phyloP scores from a whole-genome alignment of 805 yeast genomes.

The Alloascoidea africana region DNA sequence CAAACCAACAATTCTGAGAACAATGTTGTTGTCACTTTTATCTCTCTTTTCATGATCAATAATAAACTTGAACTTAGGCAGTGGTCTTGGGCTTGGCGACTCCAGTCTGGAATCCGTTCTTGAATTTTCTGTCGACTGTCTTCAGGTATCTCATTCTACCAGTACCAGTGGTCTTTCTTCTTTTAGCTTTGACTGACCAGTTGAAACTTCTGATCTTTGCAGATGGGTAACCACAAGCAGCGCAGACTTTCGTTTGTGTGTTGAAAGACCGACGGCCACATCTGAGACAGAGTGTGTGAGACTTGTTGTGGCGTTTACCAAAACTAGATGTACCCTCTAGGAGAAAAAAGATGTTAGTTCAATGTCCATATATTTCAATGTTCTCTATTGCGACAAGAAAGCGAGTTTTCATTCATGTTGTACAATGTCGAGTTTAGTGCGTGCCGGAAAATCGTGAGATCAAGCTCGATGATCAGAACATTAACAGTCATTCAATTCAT shows the following conservation, averaged over 20 bases:
- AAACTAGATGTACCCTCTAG: slow-evolving; percentile 98
- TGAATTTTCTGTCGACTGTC: slow-evolving; percentile 94
- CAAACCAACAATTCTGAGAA: too few relatives aligned
- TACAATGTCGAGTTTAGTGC: too few relatives aligned
- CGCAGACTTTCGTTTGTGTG: slow-evolving; percentile 97
- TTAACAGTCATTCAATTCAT: too few relatives aligned
- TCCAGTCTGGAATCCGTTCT: slow-evolving; percentile 97
- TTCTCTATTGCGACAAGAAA: too few relatives aligned
- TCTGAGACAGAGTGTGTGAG: slow-evolving; percentile 95
- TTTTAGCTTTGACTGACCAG: slow-evolving; percentile 99
- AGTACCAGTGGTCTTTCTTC: slow-evolving; percentile 99
- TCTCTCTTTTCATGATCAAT: too few relatives aligned
- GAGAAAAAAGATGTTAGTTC: not conserved
- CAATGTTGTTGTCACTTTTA: too few relatives aligned
- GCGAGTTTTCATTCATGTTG: too few relatives aligned
- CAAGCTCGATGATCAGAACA: too few relatives aligned
- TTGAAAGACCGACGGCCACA: slow-evolving; percentile 99
- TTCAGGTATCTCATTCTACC: slow-evolving; percentile 99
- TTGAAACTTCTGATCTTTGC: slow-evolving; percentile 95
- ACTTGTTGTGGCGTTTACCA: slow-evolving; percentile 99
- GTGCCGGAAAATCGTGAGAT: too few relatives aligned
- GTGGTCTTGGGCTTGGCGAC: slow-evolving; percentile 27
- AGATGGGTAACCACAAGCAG: slow-evolving; percentile 99
- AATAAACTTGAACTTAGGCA: too few relatives aligned
- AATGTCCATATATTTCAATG: not conserved